phyloP scores from a whole-genome alignment of 805 yeast genomes.

The Dipodascus geniculatus region DNA sequence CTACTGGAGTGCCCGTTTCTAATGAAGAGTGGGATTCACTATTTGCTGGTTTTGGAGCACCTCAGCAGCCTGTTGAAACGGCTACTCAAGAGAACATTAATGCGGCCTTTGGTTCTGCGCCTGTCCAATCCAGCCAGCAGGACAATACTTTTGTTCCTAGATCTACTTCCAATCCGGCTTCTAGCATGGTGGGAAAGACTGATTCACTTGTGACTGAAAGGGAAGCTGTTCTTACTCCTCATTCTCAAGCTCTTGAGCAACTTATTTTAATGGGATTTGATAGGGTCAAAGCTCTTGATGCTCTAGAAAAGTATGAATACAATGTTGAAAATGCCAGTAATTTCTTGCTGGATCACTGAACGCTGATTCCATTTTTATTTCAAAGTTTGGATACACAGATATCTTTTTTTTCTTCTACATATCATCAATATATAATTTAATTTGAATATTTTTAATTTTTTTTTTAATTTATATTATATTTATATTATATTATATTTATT shows the following conservation, averaged over 20 bases:
- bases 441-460: not conserved
- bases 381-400: not conserved
- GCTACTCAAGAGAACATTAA: constrained; percentile 9
- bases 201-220: not conserved
- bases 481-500: too few species aligned
- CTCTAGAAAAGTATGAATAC: constrained; percentile 60
- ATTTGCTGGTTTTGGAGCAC: constrained; percentile 74
- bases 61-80: constrained; percentile 10
- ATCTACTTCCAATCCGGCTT: not conserved
- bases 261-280: constrained; percentile 84
- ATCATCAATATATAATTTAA: not conserved
- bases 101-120: not conserved
- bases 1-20: constrained; percentile 11
- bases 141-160: not conserved
- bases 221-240: not conserved
- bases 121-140: not conserved
- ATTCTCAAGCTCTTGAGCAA: constrained; percentile 57
- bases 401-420: not conserved
- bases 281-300: constrained; percentile 49
- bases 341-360: constrained; percentile 51
- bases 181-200: not conserved
- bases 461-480: too few species aligned
- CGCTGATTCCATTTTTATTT: not conserved
- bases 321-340: constrained; percentile 82
- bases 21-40: constrained; percentile 90